A percentile compares a stretch with the other conserved stretches of the same genome.
Evolutionary conservation across 331 rosid species (phyloP).

Genomic region (Pyrus hybrid): DNA sequence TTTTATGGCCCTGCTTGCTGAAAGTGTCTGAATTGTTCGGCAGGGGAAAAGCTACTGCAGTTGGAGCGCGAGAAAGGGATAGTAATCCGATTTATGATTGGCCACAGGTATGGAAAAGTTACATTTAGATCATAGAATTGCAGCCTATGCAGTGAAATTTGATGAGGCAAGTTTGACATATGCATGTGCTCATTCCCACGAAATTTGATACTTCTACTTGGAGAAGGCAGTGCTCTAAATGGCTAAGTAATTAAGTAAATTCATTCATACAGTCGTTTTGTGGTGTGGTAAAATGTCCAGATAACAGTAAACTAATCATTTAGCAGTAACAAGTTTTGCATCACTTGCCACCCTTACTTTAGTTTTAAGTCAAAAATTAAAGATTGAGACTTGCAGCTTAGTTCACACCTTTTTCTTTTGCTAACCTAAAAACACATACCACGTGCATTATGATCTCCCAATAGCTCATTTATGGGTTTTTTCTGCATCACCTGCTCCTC

Average conservation of each 20-base stretch:
- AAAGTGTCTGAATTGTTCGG: slow-evolving; percentile 5
- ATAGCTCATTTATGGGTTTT: neutral
- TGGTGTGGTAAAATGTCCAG: neutral
- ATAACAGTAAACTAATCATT: neutral
- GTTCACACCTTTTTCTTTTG: neutral
- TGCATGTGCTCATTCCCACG: neutral
- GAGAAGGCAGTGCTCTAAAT: too few relatives aligned
- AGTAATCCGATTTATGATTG: slow-evolving; percentile 90
- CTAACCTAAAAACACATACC: neutral
- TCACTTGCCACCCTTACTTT: neutral
- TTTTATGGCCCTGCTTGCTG: slow-evolving; percentile 13
- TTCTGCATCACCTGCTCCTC: slow-evolving; percentile 1
- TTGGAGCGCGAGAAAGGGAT: slow-evolving; percentile 95
- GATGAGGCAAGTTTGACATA: neutral
- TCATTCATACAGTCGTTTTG: neutral
- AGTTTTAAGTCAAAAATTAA: neutral
- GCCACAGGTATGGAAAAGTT: slow-evolving; percentile 61
- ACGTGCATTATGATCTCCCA: neutral
- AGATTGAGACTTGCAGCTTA: neutral
- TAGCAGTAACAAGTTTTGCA: neutral
- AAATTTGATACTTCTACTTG: neutral
- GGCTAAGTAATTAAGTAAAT: neutral
- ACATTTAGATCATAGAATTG: neutral
- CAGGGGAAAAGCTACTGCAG: slow-evolving; percentile 80
- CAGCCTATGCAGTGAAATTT: neutral